Percentiles rank a stretch among this genome's conserved stretches.
These are phyloP conservation scores for Hypoxylon crocopeplum DNA, from an alignment of 495 filamentous ascomycete species.

Conservation along the genomic window DNA sequence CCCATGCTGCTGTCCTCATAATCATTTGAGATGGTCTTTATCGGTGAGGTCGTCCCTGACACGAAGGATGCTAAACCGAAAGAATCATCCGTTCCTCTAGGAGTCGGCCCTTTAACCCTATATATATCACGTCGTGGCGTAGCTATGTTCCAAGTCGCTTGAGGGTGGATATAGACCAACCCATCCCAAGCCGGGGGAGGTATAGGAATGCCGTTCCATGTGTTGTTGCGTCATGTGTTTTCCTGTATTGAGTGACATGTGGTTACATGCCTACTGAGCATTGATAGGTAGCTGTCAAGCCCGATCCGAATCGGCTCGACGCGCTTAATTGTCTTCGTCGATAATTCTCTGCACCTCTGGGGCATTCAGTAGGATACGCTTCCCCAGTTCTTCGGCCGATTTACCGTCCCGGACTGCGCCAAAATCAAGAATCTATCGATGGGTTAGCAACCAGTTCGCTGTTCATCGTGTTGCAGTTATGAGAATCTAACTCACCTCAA, in stretches of 20 bases:
- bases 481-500: constrained; percentile 73
- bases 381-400: constrained; percentile 75
- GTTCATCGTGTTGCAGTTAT: not conserved
- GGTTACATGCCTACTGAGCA: too few relatives aligned
- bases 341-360: constrained; percentile 57
- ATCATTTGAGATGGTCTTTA: not conserved
- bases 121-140: too few relatives aligned
- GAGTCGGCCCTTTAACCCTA: too few relatives aligned
- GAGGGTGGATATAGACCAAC: too few relatives aligned
- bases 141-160: too few relatives aligned
- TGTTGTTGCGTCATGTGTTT: too few relatives aligned
- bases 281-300: not conserved
- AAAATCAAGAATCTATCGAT: constrained; percentile 82
- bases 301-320: not conserved
- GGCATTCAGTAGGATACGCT: constrained; percentile 78
- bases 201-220: too few relatives aligned
- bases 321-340: constrained; percentile 48
- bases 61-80: not conserved
- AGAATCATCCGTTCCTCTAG: too few relatives aligned
- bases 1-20: not conserved
- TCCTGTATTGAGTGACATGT: too few relatives aligned
- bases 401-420: constrained; percentile 85
- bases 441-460: constrained; percentile 7
- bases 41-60: not conserved
- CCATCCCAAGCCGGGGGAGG: too few relatives aligned